A percentile compares a stretch with the other conserved stretches of the same genome.
phyloP scores from a whole-genome alignment of 2,329 filamentous ascomycete species.

The Colletotrichum camelliae region DNA sequence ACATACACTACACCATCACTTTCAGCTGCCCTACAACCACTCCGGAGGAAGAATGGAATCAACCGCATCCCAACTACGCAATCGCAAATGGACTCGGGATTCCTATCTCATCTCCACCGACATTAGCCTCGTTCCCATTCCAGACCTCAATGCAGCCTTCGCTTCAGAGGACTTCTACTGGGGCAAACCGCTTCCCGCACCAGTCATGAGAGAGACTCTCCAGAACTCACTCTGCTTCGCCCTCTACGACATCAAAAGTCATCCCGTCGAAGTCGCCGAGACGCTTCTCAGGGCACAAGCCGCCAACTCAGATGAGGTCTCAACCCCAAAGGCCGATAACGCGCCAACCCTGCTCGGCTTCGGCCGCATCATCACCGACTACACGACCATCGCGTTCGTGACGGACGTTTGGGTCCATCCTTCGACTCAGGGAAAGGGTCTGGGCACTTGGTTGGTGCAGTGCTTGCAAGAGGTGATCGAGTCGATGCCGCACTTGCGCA shows the following conservation, averaged over 20 bases:
- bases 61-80: neutral
- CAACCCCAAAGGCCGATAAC: neutral
- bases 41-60: neutral
- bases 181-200: slow-evolving; percentile 57
- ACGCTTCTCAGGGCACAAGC: neutral
- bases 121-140: slow-evolving; percentile 56
- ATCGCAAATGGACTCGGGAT: slow-evolving; percentile 49
- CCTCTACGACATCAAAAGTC: slow-evolving; percentile 45
- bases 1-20: neutral
- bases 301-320: neutral
- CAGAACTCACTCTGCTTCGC: slow-evolving; percentile 65
- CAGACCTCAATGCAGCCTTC: slow-evolving; percentile 60
- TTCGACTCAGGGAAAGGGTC: slow-evolving; percentile 62
- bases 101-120: slow-evolving; percentile 67
- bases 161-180: slow-evolving; percentile 65
- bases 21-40: neutral
- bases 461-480: slow-evolving; percentile 62
- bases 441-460: slow-evolving; percentile 69
- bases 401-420: slow-evolving; percentile 73
- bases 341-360: slow-evolving; percentile 50
- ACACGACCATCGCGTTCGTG: slow-evolving; percentile 69
- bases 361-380: slow-evolving; percentile 71
- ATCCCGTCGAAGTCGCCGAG: neutral
- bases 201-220: slow-evolving; percentile 55
- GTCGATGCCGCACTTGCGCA: slow-evolving; percentile 63